Evolutionary conservation across 1,139 yeast species (phyloP).

Genomic region (Blastobotrys niveus): DNA sequence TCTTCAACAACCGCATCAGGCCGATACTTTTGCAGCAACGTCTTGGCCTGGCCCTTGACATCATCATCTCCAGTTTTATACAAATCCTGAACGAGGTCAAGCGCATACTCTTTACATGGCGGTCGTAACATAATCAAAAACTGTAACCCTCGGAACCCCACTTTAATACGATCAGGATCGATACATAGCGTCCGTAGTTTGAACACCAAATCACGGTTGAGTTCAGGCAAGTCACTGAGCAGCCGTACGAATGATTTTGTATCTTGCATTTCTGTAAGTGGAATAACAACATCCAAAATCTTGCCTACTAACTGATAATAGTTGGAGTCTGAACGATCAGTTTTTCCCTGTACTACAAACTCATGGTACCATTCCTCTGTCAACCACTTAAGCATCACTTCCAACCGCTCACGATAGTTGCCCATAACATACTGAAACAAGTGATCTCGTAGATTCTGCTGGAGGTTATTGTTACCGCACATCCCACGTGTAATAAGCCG

Average conservation of each 20-base stretch:
- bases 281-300: slow-evolving; percentile 73
- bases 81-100: slow-evolving; percentile 58
- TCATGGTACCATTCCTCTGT: slow-evolving; percentile 94
- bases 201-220: slow-evolving; percentile 54
- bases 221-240: slow-evolving; percentile 77
- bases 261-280: slow-evolving; percentile 76
- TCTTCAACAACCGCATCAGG: slow-evolving; percentile 25
- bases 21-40: slow-evolving; percentile 47
- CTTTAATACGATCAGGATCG: slow-evolving; percentile 75
- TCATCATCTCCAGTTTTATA: slow-evolving; percentile 46
- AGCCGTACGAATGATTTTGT: slow-evolving; percentile 74
- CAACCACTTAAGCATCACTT: slow-evolving; percentile 83
- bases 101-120: slow-evolving; percentile 63
- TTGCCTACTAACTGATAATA: slow-evolving; percentile 57
- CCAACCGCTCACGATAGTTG: slow-evolving; percentile 67
- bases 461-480: slow-evolving; percentile 16
- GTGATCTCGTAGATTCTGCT: slow-evolving; percentile 51
- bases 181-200: slow-evolving; percentile 69
- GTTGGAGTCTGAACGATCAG: slow-evolving; percentile 19
- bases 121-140: slow-evolving; percentile 87
- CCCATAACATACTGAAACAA: slow-evolving; percentile 68
- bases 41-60: slow-evolving; percentile 49
- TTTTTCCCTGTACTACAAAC: slow-evolving; percentile 32
- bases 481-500: slow-evolving; percentile 80
- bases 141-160: slow-evolving; percentile 74